Evolutionary conservation across 495 filamentous ascomycete genomes (phyloP), one percentile per base, ranked within the genome.

Genomic region (Parachaetomium inaequale): DNA sequence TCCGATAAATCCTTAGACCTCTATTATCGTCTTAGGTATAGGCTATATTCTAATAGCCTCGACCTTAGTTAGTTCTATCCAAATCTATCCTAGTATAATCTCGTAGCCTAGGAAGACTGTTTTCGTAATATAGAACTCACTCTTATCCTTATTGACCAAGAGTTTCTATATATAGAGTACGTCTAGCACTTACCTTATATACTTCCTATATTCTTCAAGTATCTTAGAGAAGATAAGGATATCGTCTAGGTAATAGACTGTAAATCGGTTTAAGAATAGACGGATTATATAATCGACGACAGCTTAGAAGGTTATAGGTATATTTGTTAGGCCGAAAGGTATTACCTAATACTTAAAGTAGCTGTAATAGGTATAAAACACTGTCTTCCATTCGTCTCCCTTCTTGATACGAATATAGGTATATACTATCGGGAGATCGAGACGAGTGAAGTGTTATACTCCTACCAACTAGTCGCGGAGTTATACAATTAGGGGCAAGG

Each of bases 321-420:
- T 14, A n/a, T 42, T 42, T 10, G 38, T 42, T 6, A 42, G 17
- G 2, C 14, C 38, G 38, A 55, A 34, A 0, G 40, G 42, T 26
- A 62, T 62, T 1, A 62, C 50, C 4, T 34, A 12, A 23, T 62
- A 62, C 38, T 62, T 29, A 25, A 34, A 62, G n/a, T 38, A 26
- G 3, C 59, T 40, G 10, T 55, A 34, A 2, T 4, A 7, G 4
- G 40, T 56, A 3, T 43, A 0, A 21, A 62, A 62, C 7, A 52
- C 60, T 7, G 60, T 62, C 36, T 62, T 62, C 60, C 43, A 62
- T 23, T 62, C 52, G 11, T 62, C 52, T 2, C 43, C 43, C 38
- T 62, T n/a, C 46, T 50, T 56, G 26, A 62, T 61, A 10, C 50
- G 7, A 26, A 61, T 62, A 7, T 36, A 21, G 31, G 25, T 17